A percentile compares a stretch with the other conserved stretches of the same genome.
These are phyloP conservation scores for Sporothrix sp. DNA, from an alignment of 2,329 filamentous ascomycete genomes.

Conservation along the genomic window DNA sequence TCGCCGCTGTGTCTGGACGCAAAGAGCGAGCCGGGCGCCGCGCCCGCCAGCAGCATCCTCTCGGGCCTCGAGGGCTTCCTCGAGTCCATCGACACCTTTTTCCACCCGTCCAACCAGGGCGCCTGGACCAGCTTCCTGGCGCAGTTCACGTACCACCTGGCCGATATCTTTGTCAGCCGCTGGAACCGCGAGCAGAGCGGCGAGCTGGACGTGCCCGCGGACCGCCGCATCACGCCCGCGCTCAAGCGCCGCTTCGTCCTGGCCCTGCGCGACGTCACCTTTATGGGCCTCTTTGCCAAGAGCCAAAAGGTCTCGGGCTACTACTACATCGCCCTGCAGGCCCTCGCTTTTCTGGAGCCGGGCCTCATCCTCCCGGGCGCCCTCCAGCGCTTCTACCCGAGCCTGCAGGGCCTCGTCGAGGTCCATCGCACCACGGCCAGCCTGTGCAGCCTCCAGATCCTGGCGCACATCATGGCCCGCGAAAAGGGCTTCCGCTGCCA, in stretches of 20 bases:
- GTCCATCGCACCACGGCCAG: constrained; percentile 95
- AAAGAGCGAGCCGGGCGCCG: not conserved
- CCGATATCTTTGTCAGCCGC: constrained; percentile 92
- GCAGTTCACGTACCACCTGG: constrained; percentile 83
- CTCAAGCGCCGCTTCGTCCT: constrained; percentile 84
- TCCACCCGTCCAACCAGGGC: constrained; percentile 94
- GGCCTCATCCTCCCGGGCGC: constrained; percentile 86
- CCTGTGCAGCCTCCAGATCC: constrained; percentile 80
- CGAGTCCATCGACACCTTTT: constrained; percentile 94
- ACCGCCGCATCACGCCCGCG: constrained; percentile 68
- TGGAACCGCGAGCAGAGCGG: constrained; percentile 94
- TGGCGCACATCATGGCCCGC: constrained; percentile 81
- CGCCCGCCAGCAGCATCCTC: constrained; percentile 60
- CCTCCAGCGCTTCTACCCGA: constrained; percentile 91
- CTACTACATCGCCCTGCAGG: constrained; percentile 82
- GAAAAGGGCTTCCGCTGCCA: constrained; percentile 96
- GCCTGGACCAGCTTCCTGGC: constrained; percentile 82
- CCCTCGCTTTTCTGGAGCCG: constrained; percentile 82
- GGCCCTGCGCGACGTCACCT: constrained; percentile 82
- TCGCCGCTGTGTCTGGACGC: constrained; percentile 72
- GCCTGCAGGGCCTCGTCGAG: constrained; percentile 91
- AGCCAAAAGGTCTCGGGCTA: constrained; percentile 85
- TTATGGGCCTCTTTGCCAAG: constrained; percentile 98
- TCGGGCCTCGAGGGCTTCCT: constrained; percentile 82
- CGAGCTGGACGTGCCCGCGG: constrained; percentile 76